Evolutionary conservation across 768 basidiomycete species (phyloP).

Genomic region (Kwoniella botswanensis): DNA sequence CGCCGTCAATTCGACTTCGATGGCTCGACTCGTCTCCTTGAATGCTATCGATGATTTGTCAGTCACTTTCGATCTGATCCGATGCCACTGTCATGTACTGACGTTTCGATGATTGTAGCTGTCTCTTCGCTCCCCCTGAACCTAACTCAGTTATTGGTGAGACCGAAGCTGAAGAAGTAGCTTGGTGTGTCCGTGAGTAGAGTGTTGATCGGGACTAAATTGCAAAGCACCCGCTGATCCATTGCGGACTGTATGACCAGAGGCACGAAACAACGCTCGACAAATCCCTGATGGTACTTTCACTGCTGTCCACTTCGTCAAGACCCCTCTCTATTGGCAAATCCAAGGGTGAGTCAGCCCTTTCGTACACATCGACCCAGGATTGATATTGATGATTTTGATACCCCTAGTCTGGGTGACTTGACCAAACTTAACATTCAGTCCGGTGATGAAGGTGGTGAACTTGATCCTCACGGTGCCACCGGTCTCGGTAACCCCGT

Average conservation of each 20-base stretch:
- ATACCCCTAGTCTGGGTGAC: constrained; percentile 61
- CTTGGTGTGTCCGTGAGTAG: constrained; percentile 59
- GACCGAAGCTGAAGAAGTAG: constrained; percentile 57
- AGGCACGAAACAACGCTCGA: constrained; percentile 61
- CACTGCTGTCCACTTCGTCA: constrained; percentile 58
- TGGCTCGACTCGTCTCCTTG: constrained; percentile 53
- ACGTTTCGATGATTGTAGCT: constrained; percentile 24
- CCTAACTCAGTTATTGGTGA: constrained; percentile 56
- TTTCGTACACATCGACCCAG: background rate
- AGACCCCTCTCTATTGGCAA: constrained; percentile 62
- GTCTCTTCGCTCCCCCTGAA: constrained; percentile 50
- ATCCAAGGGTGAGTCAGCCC: constrained; percentile 41
- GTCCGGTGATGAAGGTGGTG: constrained; percentile 59
- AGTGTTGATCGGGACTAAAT: background rate
- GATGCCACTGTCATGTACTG: background rate
- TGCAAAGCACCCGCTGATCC: background rate
- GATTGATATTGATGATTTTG: background rate
- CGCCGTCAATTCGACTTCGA: constrained; percentile 56
- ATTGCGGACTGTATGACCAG: constrained; percentile 22
- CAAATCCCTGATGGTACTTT: constrained; percentile 61
- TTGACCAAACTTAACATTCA: constrained; percentile 61
- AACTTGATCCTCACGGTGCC: constrained; percentile 62
- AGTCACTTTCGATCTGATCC: constrained; percentile 8
- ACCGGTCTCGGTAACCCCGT: constrained; percentile 60
- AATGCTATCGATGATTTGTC: constrained; percentile 58